Conservation (phyloP, 805 yeast genomes). For the Candida easanensis region DNA sequence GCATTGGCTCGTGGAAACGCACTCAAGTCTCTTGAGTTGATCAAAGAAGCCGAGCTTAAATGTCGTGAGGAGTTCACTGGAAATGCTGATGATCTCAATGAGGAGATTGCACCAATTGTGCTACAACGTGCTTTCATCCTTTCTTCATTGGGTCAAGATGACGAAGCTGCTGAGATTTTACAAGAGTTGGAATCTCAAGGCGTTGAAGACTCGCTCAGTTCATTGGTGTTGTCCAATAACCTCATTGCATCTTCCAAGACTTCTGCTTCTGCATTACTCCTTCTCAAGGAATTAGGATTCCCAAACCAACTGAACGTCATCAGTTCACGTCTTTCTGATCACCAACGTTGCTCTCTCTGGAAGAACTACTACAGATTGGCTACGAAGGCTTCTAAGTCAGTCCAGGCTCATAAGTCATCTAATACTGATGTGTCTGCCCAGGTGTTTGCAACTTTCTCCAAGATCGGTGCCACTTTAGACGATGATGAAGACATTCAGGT, state of each 20-base stretch:
- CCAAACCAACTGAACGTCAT: slow-evolving; percentile 23
- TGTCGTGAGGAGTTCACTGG: slow-evolving; percentile 38
- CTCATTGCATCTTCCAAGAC: slow-evolving; percentile 17
- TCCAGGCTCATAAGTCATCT: slow-evolving; percentile 7
- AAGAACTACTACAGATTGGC: slow-evolving; percentile 25
- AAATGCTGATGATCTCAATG: slow-evolving; percentile 35
- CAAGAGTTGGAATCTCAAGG: slow-evolving; percentile 26
- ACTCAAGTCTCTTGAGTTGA: slow-evolving; percentile 37
- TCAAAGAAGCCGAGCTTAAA: slow-evolving; percentile 42
- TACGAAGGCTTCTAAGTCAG: slow-evolving; percentile 16
- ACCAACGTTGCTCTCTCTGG: slow-evolving; percentile 19
- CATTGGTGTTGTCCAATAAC: slow-evolving; percentile 32
- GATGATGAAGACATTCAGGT: slow-evolving; percentile 21
- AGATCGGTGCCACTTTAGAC: slow-evolving; percentile 18
- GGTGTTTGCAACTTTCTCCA: slow-evolving; percentile 14
- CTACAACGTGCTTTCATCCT: slow-evolving; percentile 58
- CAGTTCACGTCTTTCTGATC: slow-evolving; percentile 22
- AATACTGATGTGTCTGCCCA: slow-evolving; percentile 18
- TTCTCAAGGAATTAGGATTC: slow-evolving; percentile 33
- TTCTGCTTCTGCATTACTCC: slow-evolving; percentile 19
- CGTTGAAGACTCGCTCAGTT: slow-evolving; percentile 27
- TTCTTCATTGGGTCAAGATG: slow-evolving; percentile 37
- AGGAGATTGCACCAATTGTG: slow-evolving; percentile 59
- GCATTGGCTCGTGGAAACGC: slow-evolving; percentile 43
- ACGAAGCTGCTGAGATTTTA: slow-evolving; percentile 37